These are phyloP conservation scores for Apiotrichum porosum DNA, from an alignment of 1,284 basidiomycete species.

Conservation along the genomic window DNA sequence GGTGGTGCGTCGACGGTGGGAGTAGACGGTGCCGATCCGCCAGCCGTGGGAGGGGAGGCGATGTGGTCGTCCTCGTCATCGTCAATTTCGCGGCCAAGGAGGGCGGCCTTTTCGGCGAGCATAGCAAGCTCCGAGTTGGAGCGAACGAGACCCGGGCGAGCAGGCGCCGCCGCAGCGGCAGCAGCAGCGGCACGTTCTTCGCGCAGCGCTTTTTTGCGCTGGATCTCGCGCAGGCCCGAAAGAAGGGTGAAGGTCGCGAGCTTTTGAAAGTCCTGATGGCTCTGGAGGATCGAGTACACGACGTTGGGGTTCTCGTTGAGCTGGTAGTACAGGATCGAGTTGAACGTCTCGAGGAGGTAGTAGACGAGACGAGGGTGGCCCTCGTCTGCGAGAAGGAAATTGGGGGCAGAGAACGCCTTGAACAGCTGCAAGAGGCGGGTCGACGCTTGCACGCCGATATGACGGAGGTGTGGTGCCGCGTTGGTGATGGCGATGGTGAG, in stretches of 20 bases:
- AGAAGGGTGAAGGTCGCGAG: slow-evolving; percentile 83
- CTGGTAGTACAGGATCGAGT: slow-evolving; percentile 68
- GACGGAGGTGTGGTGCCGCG: slow-evolving; percentile 75
- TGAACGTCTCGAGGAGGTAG: slow-evolving; percentile 71
- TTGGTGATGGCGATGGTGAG: slow-evolving; percentile 86
- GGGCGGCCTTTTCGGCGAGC: slow-evolving; percentile 43
- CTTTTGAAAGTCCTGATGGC: slow-evolving; percentile 76
- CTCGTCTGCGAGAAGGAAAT: slow-evolving; percentile 86
- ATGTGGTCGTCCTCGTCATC: slow-evolving; percentile 19
- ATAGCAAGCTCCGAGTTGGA: slow-evolving; percentile 42
- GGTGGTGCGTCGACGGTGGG: background rate
- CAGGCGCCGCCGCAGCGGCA: slow-evolving; percentile 22
- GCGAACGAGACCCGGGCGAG: slow-evolving; percentile 14
- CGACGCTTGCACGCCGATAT: slow-evolving; percentile 73
- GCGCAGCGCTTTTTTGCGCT: slow-evolving; percentile 63
- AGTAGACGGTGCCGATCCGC: background rate
- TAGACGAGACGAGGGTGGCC: slow-evolving; percentile 86
- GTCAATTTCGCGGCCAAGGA: slow-evolving; percentile 32
- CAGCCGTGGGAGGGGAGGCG: background rate
- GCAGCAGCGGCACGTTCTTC: slow-evolving; percentile 14
- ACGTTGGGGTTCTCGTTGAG: slow-evolving; percentile 73
- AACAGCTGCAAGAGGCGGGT: slow-evolving; percentile 80
- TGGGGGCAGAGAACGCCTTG: slow-evolving; percentile 78
- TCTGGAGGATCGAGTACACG: slow-evolving; percentile 75
- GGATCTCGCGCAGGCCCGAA: slow-evolving; percentile 75